Percentiles rank a stretch among this genome's conserved stretches.
These are phyloP conservation scores for Tetradesmus obliquus DNA, from an alignment of 139 green algal species.

Conservation along the genomic window DNA sequence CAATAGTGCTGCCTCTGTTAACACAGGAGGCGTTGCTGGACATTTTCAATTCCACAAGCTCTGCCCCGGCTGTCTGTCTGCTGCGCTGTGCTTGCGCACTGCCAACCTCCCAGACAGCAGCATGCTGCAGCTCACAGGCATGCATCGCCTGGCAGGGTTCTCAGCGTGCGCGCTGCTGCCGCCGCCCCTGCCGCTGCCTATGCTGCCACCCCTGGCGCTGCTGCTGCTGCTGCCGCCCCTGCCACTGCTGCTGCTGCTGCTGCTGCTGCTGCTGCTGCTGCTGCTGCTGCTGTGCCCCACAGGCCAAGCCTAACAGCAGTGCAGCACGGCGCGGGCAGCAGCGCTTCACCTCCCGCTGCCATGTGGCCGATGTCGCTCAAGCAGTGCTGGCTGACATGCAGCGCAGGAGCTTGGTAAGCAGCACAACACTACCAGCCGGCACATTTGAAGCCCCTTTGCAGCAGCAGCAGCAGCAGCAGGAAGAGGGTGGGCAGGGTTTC, in stretches of 20 bases:
- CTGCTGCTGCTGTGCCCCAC: background rate
- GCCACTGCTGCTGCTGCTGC: too few relatives aligned
- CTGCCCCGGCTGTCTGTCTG: too few relatives aligned
- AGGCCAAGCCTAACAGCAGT: background rate
- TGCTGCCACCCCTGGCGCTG: too few relatives aligned
- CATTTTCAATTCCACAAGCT: too few relatives aligned
- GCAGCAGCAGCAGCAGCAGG: constrained; percentile 27
- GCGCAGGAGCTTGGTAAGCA: background rate
- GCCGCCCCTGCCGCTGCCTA: background rate
- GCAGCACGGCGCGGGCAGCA: constrained; percentile 5
- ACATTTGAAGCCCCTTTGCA: background rate
- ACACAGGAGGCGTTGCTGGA: too few relatives aligned
- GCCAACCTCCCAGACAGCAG: background rate
- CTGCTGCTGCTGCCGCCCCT: background rate
- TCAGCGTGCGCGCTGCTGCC: too few relatives aligned
- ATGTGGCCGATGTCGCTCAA: constrained; percentile 30
- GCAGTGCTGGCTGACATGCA: constrained; percentile 43
- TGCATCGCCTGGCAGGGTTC: too few relatives aligned
- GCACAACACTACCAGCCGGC: background rate
- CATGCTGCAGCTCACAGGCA: too few relatives aligned
- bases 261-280: background rate
- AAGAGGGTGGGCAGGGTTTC: background rate
- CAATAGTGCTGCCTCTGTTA: background rate
- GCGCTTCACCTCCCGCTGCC: constrained; percentile 35
- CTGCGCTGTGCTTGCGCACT: background rate